Base-by-base conservation (phyloP, 1,284 basidiomycete species). In the Takashimella tepidaria region DNA sequence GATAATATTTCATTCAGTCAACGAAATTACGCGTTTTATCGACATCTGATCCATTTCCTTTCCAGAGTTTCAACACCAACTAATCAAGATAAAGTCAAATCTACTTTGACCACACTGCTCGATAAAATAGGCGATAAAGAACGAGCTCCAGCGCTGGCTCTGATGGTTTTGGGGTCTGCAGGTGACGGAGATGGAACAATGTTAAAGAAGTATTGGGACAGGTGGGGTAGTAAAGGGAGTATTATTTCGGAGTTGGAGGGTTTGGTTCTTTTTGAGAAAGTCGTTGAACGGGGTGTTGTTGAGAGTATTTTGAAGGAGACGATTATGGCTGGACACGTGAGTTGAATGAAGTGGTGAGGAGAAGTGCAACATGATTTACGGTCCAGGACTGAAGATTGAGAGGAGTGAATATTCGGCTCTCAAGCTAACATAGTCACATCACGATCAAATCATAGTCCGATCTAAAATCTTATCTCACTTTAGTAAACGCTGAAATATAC, bases 21-120 rank as follows among this genome's bases (percentile, higher is more conserved):
- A 55, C 50, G 63, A 41, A 74, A 74, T 57, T 74, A 72, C 51
- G 64, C 64, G 4, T 70, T 61, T 50, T 70, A 73, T 56, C 51
- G 57, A 20, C 61, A 72, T 50, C 50, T 68, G 4, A 13, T 71
- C 8, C 19, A 37, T 19, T 26, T 37, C 3, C 13, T 56, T 1
- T 27, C 47, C 5, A 49, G 51, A 25, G 46, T 47, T 12, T 31
- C 20, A n/a, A 49, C 57, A 3, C 23, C 3, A 11, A 48, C 42
- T 41, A 49, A 49, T 25, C 41, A 19, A 3, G 45, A 6, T 3
- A 37, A 37, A 37, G 31, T 37, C 16, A 8, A 16, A 37, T 37
- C 31, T 8, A 16, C 31, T 8, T 16, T 37, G 31, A 37, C 31
- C 8, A 37, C 8, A 16, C 48, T 64, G 11, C 45, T 71, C 19